A percentile compares a stretch with the other conserved stretches of the same genome.
Conservation (phyloP, 495 filamentous ascomycete genomes). For the Penicillium steckii region DNA sequence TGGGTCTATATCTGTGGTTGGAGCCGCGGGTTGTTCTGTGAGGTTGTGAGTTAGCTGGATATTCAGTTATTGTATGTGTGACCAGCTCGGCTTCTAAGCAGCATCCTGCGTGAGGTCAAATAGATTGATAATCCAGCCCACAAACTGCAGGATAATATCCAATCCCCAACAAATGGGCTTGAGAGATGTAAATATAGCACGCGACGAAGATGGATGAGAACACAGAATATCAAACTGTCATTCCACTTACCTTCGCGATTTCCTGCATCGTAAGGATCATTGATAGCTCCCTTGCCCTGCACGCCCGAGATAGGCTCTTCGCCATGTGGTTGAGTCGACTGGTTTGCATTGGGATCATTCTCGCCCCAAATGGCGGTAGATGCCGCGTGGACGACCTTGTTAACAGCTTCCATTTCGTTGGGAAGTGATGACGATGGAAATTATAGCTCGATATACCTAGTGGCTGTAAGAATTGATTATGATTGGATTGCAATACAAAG, state of each 20-base stretch:
- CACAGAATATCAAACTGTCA: too few relatives aligned
- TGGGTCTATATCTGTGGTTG: slow-evolving; percentile 22
- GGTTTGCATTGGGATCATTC: slow-evolving; percentile 5
- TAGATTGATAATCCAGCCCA: too few relatives aligned
- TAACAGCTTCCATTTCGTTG: slow-evolving; percentile 37
- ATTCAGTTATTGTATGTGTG: too few relatives aligned
- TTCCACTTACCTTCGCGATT: slow-evolving; percentile 43
- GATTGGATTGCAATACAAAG: not conserved
- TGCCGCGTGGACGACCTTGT: slow-evolving; percentile 33
- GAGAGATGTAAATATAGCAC: too few relatives aligned
- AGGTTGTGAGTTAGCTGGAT: not conserved
- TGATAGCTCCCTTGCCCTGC: slow-evolving; percentile 34
- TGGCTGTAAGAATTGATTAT: not conserved
- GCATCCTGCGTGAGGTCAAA: too few relatives aligned
- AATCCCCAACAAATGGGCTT: too few relatives aligned
- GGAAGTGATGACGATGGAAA: too few relatives aligned
- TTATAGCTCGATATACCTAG: not conserved
- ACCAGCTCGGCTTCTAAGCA: too few relatives aligned
- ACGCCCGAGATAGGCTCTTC: slow-evolving; percentile 45
- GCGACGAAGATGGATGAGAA: too few relatives aligned
- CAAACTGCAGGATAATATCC: too few relatives aligned
- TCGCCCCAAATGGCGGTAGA: slow-evolving; percentile 38
- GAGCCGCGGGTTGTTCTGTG: slow-evolving; percentile 37
- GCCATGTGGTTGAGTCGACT: slow-evolving; percentile 19
- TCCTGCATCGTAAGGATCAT: slow-evolving; percentile 45